A percentile compares a stretch with the other conserved stretches of the same genome.
phyloP scores from a whole-genome alignment of 2,329 filamentous ascomycete genomes.

The Leptosphaerulina australis region DNA sequence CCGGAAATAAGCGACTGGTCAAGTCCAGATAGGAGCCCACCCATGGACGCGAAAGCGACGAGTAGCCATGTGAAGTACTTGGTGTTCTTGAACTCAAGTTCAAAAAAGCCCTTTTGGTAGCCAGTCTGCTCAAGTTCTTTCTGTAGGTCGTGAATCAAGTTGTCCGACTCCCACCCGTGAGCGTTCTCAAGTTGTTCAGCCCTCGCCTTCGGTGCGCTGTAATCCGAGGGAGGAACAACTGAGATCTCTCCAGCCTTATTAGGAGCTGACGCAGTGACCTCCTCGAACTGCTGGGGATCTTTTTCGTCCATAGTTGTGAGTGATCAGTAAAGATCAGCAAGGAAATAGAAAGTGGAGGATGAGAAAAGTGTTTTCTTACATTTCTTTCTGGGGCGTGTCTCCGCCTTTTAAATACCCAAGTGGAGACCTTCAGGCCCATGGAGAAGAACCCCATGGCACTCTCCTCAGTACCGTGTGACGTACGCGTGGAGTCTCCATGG shows the following conservation, averaged over 20 bases:
- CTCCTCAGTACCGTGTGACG: slow-evolving; percentile 14
- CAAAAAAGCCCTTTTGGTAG: slow-evolving; percentile 54
- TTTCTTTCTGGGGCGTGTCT: slow-evolving; percentile 12
- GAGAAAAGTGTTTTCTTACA: slow-evolving; percentile 21
- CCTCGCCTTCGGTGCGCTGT: slow-evolving; percentile 40
- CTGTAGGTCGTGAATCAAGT: slow-evolving; percentile 51
- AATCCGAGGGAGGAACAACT: slow-evolving; percentile 27
- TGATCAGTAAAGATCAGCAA: slow-evolving; percentile 20
- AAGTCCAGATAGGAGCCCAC: slow-evolving; percentile 72
- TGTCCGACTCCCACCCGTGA: slow-evolving; percentile 53
- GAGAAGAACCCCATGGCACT: slow-evolving; percentile 36
- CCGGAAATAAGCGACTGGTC: slow-evolving; percentile 76
- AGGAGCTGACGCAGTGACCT: slow-evolving; percentile 13
- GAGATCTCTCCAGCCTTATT: slow-evolving; percentile 30
- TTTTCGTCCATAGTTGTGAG: slow-evolving; percentile 42
- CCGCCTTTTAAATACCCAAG: slow-evolving; percentile 36
- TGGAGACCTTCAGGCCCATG: slow-evolving; percentile 29
- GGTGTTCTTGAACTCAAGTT: slow-evolving; percentile 66
- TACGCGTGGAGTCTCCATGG: slow-evolving; percentile 19
- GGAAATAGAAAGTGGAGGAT: slow-evolving; percentile 13
- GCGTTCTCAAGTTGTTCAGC: slow-evolving; percentile 42
- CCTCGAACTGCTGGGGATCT: slow-evolving; percentile 26
- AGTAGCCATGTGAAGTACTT: slow-evolving; percentile 71
- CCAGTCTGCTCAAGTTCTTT: slow-evolving; percentile 45
- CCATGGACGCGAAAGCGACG: slow-evolving; percentile 76